Base-by-base conservation (phyloP, 164 flowering plant genomes). In the Vitis riparia region DNA sequence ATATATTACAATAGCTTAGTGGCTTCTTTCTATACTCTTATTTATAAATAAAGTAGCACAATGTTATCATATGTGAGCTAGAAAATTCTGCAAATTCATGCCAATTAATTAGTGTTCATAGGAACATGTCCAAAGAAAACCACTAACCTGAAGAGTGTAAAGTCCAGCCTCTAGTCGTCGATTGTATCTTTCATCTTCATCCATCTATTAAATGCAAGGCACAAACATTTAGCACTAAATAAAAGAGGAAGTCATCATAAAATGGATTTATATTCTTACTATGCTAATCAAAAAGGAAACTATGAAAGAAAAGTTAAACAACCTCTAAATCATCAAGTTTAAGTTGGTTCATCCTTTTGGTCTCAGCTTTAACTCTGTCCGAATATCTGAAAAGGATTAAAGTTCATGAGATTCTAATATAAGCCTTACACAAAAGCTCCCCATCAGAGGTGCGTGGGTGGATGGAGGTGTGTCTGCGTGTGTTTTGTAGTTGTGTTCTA, bases 291-390 rank as follows among this genome's bases (percentile, higher is more conserved):
- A 73, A 62, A 51, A 16, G 13, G 30, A 27, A 15, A 29, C 14
- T 15, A 50, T 17, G 58, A 50, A 52, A 44, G 11, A 67, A 9
- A 55, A 23, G 32, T 49, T 3, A 11, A 68, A 13, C 10, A 47
- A 93, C 99, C 99, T 96, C 98, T 59, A 91, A 78, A 78, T 96
- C 97, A 74, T 95, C 98, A 76, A 91, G 81, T 67, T 96, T 92
- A 77, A 90, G 85, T 60, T 82, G 65, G 63, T 86, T 56, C 72
- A 93, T 15, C 67, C 95, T 85, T 73, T 91, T 91, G 63, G 85
- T 75, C 81, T 89, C 99, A 67, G 88, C 89, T 82, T 82, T 89
- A 30, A 96, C 95, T 79, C 98, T 79, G 68, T 87, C 86, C 8
- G 95, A 90, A 75, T 96, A 96, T 73, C 98, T 93, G 80, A 1